Percentiles rank a stretch among this genome's conserved stretches.
phyloP scores from a whole-genome alignment of 1,139 yeast species.

The Sugiyamaella novakii region DNA sequence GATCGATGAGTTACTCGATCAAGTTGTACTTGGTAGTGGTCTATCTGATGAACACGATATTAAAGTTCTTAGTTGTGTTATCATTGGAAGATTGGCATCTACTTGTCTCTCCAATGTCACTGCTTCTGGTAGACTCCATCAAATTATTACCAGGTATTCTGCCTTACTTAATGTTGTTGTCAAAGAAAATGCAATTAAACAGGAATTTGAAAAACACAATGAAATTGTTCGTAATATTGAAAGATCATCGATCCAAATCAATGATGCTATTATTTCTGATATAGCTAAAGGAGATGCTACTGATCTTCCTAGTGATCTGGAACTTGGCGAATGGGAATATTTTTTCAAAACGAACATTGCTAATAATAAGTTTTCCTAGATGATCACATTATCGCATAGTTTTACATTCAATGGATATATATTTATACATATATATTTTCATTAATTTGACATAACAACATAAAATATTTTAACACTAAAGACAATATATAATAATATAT shows the following conservation, averaged over 20 bases:
- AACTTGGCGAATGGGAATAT: conserved; percentile 29
- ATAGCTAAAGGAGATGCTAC: conserved; percentile 20
- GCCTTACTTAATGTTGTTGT: conserved; percentile 44
- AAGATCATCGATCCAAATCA: conserved; percentile 31
- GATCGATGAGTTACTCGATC: conserved; percentile 39
- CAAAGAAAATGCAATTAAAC: conserved; percentile 53
- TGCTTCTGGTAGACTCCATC: conserved; percentile 25
- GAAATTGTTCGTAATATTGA: conserved; percentile 41
- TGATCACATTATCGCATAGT: too few relatives aligned
- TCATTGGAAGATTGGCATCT: conserved; percentile 43
- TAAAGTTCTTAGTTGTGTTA: conserved; percentile 46
- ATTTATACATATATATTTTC: too few relatives aligned
- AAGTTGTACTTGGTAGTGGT: conserved; percentile 39
- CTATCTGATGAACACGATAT: conserved; percentile 51
- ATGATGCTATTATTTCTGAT: conserved; percentile 29
- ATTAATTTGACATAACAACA: conserved; percentile 15
- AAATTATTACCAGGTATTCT: conserved; percentile 41
- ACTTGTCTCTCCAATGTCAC: conserved; percentile 27
- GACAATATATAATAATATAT: not conserved
- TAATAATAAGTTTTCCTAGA: conserved; percentile 3
- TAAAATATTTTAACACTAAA: not conserved
- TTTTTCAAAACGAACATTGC: conserved; percentile 18
- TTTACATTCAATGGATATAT: too few relatives aligned
- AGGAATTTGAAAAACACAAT: conserved; percentile 51
- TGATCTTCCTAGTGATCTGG: conserved; percentile 31